Percentiles rank a stretch among this genome's conserved stretches.
Evolutionary conservation across 495 filamentous ascomycete species (phyloP).

Genomic region (Podospora australis): DNA sequence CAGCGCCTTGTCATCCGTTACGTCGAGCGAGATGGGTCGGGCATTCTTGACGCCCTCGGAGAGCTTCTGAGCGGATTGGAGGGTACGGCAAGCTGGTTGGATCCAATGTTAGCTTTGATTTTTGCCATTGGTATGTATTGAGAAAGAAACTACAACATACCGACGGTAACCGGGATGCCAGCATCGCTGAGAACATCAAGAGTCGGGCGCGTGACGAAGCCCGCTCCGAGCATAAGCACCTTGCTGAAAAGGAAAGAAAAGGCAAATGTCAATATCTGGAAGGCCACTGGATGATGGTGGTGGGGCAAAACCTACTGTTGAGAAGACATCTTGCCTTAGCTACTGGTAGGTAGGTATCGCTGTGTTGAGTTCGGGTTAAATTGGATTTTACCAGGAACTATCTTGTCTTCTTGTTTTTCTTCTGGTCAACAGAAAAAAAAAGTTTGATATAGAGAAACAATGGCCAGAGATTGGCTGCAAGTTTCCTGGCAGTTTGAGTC

Average conservation of each 20-base stretch:
- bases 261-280: slow-evolving; percentile 5
- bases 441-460: neutral
- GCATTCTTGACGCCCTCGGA: slow-evolving; percentile 63
- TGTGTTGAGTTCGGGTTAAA: no score
- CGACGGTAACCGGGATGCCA: slow-evolving; percentile 75
- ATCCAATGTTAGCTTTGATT: neutral
- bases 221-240: slow-evolving; percentile 69
- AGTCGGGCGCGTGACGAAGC: slow-evolving; percentile 77
- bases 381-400: no score
- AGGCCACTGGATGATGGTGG: neutral
- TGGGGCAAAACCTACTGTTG: slow-evolving; percentile 23
- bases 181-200: slow-evolving; percentile 69
- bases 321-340: slow-evolving; percentile 21
- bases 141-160: slow-evolving; percentile 45
- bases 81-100: slow-evolving; percentile 72
- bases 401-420: no score
- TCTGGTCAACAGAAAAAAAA: neutral
- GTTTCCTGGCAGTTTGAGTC: slow-evolving; percentile 3
- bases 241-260: slow-evolving; percentile 13
- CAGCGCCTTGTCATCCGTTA: slow-evolving; percentile 62
- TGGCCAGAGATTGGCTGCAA: neutral
- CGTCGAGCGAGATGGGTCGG: slow-evolving; percentile 74
- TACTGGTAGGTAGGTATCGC: no score
- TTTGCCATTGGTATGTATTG: no score
- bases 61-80: slow-evolving; percentile 69